Percentiles rank a stretch among this genome's conserved stretches.
These are phyloP conservation scores for Alternaria arborescens DNA, from an alignment of 2,329 filamentous ascomycete species.

Conservation along the genomic window DNA sequence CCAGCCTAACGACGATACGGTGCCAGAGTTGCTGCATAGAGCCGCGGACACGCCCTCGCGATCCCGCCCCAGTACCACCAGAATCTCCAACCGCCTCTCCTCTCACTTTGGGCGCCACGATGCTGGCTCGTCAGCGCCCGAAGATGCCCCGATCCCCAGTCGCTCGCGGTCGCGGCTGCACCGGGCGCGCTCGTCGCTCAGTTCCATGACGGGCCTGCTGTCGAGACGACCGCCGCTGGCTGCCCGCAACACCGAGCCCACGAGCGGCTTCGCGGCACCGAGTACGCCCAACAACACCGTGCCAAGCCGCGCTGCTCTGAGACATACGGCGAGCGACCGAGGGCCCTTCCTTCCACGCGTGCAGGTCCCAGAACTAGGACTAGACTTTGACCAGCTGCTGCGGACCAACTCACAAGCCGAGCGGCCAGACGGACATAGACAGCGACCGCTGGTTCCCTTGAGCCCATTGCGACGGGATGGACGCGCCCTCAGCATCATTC, in stretches of 20 bases:
- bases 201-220: conserved; percentile 45
- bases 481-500: conserved; percentile 48
- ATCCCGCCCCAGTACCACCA: conserved; percentile 35
- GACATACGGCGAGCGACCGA: conserved; percentile 37
- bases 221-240: conserved; percentile 37
- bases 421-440: conserved; percentile 25
- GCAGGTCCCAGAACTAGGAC: conserved; percentile 49
- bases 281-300: conserved; percentile 27
- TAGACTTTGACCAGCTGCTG: conserved; percentile 50
- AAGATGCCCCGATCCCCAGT: conserved; percentile 17
- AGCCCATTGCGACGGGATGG: conserved; percentile 41
- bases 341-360: conserved; percentile 45
- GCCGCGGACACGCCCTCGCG: conserved; percentile 24
- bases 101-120: conserved; percentile 40
- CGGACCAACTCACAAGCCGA: conserved; percentile 27
- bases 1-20: conserved; percentile 27
- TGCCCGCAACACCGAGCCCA: conserved; percentile 26
- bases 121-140: conserved; percentile 41
- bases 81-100: conserved; percentile 43
- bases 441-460: conserved; percentile 28
- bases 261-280: conserved; percentile 22
- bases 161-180: conserved; percentile 46
- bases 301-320: conserved; percentile 29
- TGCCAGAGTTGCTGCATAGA: conserved; percentile 33
- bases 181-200: conserved; percentile 49